Base-by-base conservation (phyloP, 2,329 filamentous ascomycete genomes). In the Pezicula rhizophila region DNA sequence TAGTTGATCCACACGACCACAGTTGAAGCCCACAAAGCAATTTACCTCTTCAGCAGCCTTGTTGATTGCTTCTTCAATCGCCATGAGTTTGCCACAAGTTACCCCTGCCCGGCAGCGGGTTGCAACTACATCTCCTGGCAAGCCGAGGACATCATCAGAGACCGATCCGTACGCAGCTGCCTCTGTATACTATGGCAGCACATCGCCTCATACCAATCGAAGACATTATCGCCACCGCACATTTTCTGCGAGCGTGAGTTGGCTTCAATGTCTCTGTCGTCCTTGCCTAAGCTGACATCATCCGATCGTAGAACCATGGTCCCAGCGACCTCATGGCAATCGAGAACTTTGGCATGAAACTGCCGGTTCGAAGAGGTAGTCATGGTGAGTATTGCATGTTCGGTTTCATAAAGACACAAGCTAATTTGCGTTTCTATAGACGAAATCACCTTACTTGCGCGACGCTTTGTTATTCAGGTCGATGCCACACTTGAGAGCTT, bases 381-480 rank as follows among this genome's bases (percentile, higher is more conserved):
- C 64, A 65, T 52, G 64, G 64, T 66, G 47, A 49, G 59, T 46
- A 23, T 23, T 26, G 18, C 23, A 23, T 49, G 12, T 8, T 25
- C 41, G 5, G 18, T 23, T 15, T 37, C 5, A 7, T 26, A 3
- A 28, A 38, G 33, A 47, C 37, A 31, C 18, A 26, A 33, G 42
- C 50, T 59, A 23, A 57, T 28, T 40, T n/a, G 44, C 23, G 14
- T 8, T 8, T 40, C 10, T 42, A 17, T 62, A 93, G 91, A 96
- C 72, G 89, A 91, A 66, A 73, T 75, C 42, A 79, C 82, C 31
- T 72, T 80, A 44, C 74, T 80, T 43, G 80, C 86, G 49, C 87
- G 89, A 52, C 85, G 85, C 58, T 96, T 95, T 68, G 77, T 95
- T 34, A 83, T 97, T 65, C 80, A 93, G 59, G 91, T 97, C 60